Percentiles rank a stretch among this genome's conserved stretches.
Evolutionary conservation across 352 stramenopile genomes (phyloP).

Genomic region (Phytophthora rubi): DNA sequence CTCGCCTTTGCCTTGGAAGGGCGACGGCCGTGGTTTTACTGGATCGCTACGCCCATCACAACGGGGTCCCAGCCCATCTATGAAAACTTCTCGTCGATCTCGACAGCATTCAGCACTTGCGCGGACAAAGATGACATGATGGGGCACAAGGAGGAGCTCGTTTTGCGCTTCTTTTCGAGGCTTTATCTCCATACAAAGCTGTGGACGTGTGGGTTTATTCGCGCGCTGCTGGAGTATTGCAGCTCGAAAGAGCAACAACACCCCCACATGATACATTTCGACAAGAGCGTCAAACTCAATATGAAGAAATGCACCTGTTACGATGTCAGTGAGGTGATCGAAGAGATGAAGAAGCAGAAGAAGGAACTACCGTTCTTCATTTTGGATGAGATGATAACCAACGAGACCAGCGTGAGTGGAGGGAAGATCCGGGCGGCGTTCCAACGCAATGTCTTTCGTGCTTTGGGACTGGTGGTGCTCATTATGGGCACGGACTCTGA

Average conservation of each 20-base stretch:
- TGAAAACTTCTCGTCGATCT: not conserved
- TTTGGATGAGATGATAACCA: not conserved
- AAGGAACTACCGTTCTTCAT: not conserved
- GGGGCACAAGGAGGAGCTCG: not conserved
- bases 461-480: constrained; percentile 1
- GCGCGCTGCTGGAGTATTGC: not conserved
- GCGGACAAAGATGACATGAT: not conserved
- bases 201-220: not conserved
- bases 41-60: not conserved
- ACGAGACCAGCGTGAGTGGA: not conserved
- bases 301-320: not conserved
- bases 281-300: not conserved
- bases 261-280: not conserved
- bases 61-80: not conserved
- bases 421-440: not conserved
- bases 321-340: not conserved
- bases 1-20: not conserved
- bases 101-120: not conserved
- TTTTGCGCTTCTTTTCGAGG: no score
- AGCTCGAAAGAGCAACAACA: not conserved
- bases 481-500: not conserved
- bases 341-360: not conserved
- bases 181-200: not conserved
- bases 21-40: not conserved
- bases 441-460: not conserved